Conservation (phyloP, 2,329 filamentous ascomycete genomes). For the Meredithiella fracta region DNA sequence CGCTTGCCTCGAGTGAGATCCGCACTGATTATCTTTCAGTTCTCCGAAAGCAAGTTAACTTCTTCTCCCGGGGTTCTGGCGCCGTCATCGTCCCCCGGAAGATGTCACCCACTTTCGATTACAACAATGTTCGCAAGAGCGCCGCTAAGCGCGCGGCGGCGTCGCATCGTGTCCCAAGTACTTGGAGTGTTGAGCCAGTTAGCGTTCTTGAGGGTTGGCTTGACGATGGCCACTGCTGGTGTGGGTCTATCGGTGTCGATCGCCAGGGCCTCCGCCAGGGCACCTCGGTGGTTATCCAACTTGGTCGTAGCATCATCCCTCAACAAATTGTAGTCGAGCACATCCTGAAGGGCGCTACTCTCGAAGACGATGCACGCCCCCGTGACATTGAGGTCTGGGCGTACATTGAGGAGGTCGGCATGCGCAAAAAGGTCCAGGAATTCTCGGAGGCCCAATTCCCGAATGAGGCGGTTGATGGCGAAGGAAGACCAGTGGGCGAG, state of each 20-base stretch:
- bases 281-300: conserved; percentile 48
- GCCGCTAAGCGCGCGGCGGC: conserved; percentile 14
- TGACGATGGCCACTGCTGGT: conserved; percentile 80
- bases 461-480: conserved; percentile 10
- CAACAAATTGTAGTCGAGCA: conserved; percentile 59
- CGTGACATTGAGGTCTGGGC: conserved; percentile 55
- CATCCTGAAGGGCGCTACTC: conserved; percentile 43
- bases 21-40: conserved; percentile 27
- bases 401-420: conserved; percentile 31
- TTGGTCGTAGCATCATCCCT: conserved; percentile 42
- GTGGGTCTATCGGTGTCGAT: conserved; percentile 35
- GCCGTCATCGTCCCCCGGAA: conserved; percentile 43
- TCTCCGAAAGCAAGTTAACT: conserved; percentile 49
- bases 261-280: conserved; percentile 30
- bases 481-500: conserved; percentile 18
- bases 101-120: conserved; percentile 42
- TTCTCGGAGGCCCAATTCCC: conserved; percentile 30
- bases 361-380: conserved; percentile 46
- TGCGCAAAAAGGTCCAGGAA: conserved; percentile 26
- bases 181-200: conserved; percentile 22
- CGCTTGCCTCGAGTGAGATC: conserved; percentile 31
- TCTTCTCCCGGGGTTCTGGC: conserved; percentile 49
- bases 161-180: conserved; percentile 10
- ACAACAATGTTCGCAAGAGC: conserved; percentile 13
- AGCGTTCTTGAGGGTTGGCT: conserved; percentile 52